Evolutionary conservation across 2,329 filamentous ascomycete genomes (phyloP).

Genomic region (Simplicillium sp.): DNA sequence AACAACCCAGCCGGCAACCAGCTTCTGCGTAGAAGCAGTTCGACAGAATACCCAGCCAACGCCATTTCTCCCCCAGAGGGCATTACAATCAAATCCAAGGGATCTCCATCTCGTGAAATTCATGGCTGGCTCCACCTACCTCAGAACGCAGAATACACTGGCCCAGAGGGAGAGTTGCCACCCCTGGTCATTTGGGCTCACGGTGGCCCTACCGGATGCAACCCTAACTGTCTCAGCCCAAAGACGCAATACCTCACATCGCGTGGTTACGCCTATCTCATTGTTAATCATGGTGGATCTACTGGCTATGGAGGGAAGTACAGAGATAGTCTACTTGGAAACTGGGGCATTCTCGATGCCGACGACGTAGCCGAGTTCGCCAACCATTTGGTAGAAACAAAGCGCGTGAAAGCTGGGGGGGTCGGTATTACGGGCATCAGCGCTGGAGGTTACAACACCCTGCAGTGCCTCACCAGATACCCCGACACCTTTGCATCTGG

Average conservation of each 20-base stretch:
- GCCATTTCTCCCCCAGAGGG: constrained; percentile 28
- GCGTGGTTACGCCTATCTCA: constrained; percentile 40
- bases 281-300: constrained; percentile 43
- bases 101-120: constrained; percentile 18
- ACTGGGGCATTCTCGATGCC: constrained; percentile 41
- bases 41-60: constrained; percentile 15
- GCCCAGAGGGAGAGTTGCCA: constrained; percentile 26
- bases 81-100: constrained; percentile 18
- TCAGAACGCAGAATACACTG: constrained; percentile 31
- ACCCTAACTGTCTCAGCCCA: constrained; percentile 31
- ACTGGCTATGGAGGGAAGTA: constrained; percentile 41
- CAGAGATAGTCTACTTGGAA: constrained; percentile 34
- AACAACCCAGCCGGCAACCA: constrained; percentile 11
- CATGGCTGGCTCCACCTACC: constrained; percentile 41
- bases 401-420: constrained; percentile 23
- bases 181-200: constrained; percentile 41
- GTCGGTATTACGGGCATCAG: constrained; percentile 41
- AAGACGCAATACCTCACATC: constrained; percentile 42
- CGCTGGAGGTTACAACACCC: constrained; percentile 43
- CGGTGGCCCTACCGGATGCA: constrained; percentile 39
- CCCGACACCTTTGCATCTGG: constrained; percentile 38
- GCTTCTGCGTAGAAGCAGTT: constrained; percentile 20
- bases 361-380: constrained; percentile 40
- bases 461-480: constrained; percentile 36
- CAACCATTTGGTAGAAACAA: constrained; percentile 25